Evolutionary conservation across 2,329 filamentous ascomycete species (phyloP).

Genomic region (Paraphaeosphaeria sporulosa): DNA sequence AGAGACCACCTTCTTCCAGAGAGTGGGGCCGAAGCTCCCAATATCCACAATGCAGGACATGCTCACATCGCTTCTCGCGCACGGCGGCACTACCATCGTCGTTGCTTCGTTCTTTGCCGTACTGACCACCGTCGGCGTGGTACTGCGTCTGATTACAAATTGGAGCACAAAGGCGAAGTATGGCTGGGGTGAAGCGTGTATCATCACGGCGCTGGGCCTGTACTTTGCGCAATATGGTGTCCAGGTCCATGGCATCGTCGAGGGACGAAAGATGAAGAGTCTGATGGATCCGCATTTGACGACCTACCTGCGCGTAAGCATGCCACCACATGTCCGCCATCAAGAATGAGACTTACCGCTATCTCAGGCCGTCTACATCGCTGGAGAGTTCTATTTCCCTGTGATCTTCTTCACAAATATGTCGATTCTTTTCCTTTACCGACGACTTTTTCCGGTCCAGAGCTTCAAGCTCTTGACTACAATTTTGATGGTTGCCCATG

Average conservation of each 20-base stretch:
- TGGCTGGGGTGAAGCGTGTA: conserved; percentile 2
- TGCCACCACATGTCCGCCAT: background rate
- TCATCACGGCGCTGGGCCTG: background rate
- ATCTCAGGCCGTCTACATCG: conserved; percentile 23
- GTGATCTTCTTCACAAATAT: conserved; percentile 9
- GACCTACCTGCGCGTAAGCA: background rate
- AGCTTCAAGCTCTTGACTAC: conserved; percentile 1
- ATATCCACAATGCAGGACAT: conserved; percentile 1
- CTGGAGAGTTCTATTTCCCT: conserved; percentile 9
- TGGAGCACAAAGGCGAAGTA: background rate
- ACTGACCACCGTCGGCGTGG: background rate
- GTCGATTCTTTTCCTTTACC: conserved; percentile 13
- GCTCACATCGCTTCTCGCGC: background rate
- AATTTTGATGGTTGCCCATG: conserved; percentile 6
- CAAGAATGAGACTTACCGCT: background rate
- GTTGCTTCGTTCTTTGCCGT: background rate
- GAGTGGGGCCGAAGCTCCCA: background rate
- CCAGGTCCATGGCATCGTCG: background rate
- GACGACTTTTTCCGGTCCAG: conserved; percentile 7
- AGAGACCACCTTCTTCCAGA: background rate
- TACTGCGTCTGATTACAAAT: background rate
- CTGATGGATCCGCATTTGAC: background rate
- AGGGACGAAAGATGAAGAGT: conserved; percentile 7
- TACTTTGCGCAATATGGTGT: conserved; percentile 2
- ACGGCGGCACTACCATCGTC: background rate